Evolutionary conservation across 768 basidiomycete genomes (phyloP).

Genomic region (Rhizopogon vinicolor): DNA sequence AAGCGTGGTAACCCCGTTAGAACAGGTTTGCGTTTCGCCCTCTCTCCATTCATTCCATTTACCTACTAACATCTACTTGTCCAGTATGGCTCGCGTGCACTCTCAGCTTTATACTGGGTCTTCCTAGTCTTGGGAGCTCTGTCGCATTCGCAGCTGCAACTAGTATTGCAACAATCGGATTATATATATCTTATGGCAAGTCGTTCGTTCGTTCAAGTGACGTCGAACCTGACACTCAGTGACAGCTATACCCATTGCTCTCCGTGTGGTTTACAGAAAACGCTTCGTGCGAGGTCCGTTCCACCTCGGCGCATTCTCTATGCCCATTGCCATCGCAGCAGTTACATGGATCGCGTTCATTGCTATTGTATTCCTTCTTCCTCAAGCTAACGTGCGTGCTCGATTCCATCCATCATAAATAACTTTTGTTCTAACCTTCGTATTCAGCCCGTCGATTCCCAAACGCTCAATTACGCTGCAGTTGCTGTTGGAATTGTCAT

Average conservation of each 20-base stretch:
- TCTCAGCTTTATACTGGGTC: conserved; percentile 67
- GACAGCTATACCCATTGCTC: conserved; percentile 61
- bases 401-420: not conserved
- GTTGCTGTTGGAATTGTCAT: conserved; percentile 76
- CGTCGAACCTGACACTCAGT: not conserved
- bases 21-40: conserved; percentile 41
- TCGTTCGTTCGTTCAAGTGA: not conserved
- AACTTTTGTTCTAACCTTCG: not conserved
- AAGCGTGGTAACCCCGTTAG: conserved; percentile 61
- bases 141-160: conserved; percentile 63
- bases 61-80: not conserved
- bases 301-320: conserved; percentile 62
- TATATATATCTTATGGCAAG: conserved; percentile 72
- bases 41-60: not conserved
- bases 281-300: conserved; percentile 66
- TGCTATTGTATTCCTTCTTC: conserved; percentile 69
- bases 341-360: conserved; percentile 73
- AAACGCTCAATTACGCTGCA: conserved; percentile 72
- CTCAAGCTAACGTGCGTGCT: conserved; percentile 52
- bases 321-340: conserved; percentile 51
- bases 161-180: conserved; percentile 66
- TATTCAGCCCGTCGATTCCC: conserved; percentile 54
- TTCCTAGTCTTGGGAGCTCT: conserved; percentile 67
- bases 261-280: conserved; percentile 57
- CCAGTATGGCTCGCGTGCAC: conserved; percentile 77